Evolutionary conservation across 2,329 filamentous ascomycete species (phyloP), one percentile per base, ranked within the genome.

Genomic region (Tricladium varicosporioides): DNA sequence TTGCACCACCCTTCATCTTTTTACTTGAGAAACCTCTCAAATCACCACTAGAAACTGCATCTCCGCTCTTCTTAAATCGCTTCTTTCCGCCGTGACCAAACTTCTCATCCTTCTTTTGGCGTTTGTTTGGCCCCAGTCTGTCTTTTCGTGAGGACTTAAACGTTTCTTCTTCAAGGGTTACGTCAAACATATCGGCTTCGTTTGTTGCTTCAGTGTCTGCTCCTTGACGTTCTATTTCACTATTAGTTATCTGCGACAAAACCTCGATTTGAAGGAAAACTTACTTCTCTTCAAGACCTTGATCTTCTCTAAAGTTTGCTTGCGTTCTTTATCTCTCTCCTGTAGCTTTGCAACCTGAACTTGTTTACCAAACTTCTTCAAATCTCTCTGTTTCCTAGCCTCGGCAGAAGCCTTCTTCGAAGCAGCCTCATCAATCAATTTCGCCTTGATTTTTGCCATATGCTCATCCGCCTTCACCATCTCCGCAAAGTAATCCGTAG

Each of bases 361-460:
- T 74, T 96, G 91, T 79, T 99, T 99, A 72, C 94, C 94, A 72
- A 97, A 99, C 78, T 97, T 99, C 86, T 97, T 97, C 69, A 97
- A 80, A 73, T 99, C 94, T 62, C 94, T 83, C 78, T 93, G 87
- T 76, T 92, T 92, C 72, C 92, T 85, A 5, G 94, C 94, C 74
- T 99, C 94, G 19, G 89, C 86, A 27, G 91, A 84, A 0, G 94
- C 93, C 79, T 96, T 96, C 81, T 96, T 96, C 60, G 85, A 81
- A 10, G 93, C 90, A 0, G 93, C 94, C 70, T 95, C 91, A 69
- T 97, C 92, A 61, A 96, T 82, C 68, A 97, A 79, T 81, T 95
- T 96, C 69, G 87, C 85, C 80, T 95, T 95, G 72, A 99, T 90
- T 80, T 90, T 92, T 72, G 90, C 90, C 94, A 99, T 99, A 74